Evolutionary conservation across 768 basidiomycete genomes (phyloP), one percentile per base, ranked within the genome.

Genomic region (Podaxis sp.): DNA sequence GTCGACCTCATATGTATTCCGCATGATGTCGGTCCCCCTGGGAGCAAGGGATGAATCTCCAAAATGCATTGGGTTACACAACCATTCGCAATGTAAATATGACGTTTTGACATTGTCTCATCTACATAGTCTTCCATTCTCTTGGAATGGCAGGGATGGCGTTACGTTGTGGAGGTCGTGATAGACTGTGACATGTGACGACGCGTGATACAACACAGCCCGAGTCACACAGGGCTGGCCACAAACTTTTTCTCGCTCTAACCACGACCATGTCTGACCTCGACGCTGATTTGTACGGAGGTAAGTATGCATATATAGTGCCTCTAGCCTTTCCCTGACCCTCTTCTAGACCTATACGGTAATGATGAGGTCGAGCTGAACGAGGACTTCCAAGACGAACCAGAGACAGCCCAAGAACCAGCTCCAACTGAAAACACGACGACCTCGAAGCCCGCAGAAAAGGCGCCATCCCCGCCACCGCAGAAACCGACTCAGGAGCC

Each of bases 241-340:
- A 17, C 17, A 60, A 53, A 53, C 42, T 57, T 64, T 53, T 54
- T 48, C 78, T 74, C 72, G 72, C 72, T 63, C 63, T 60, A 64
- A 70, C 65, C 63, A 59, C 67, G 64, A 76, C 75, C 69, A 90
- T 90, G 90, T 87, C 88, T 66, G 90, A 92, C 78, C 88, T 92
- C 74, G 91, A 94, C 74, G 90, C 90, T 76, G 93, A 95, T 74
- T 83, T 95, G 58, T 95, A 95, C 70, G 92, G 92, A 70, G 93
- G 93, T 92, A 72, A 61, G 87, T 70, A 24, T n/a, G 12, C 13
- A 19, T 36, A 13, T 36, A 30, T 42, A n/a, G 17, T 26, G 11
- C 6, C 30, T 12, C 8, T 52, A 52, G 5, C 48, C 12, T 22
- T 19, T 28, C 26, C 13, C 63, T 62, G n/a, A 65, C 51, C 12